phyloP scores from a whole-genome alignment of 148 eudicot species.

The Arbutus unedo region DNA sequence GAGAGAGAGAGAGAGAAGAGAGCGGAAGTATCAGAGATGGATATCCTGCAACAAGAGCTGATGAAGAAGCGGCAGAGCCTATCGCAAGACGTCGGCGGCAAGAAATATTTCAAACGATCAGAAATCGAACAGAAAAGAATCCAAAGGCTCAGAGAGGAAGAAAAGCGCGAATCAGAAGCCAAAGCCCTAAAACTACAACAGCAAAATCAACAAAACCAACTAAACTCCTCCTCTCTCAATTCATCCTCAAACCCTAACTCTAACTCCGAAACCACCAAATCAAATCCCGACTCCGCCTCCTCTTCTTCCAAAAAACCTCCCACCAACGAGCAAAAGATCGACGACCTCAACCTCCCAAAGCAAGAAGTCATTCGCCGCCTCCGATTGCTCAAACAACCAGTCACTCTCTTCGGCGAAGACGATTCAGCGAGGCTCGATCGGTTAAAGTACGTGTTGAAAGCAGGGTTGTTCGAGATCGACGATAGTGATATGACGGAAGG shows the following conservation, averaged over 20 bases:
- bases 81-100: constrained; percentile 40
- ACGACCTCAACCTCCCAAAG: constrained; percentile 58
- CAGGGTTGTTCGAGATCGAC: constrained; percentile 78
- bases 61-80: constrained; percentile 32
- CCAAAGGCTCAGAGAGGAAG: constrained; percentile 65
- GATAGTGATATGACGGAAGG: constrained; percentile 94
- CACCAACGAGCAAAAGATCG: constrained; percentile 73
- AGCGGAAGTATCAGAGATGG: constrained; percentile 18
- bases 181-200: constrained; percentile 48
- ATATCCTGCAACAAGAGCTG: constrained; percentile 39
- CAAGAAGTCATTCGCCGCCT: constrained; percentile 80
- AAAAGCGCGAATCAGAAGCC: constrained; percentile 63
- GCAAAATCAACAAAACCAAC: constrained; percentile 7
- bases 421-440: constrained; percentile 71
- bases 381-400: constrained; percentile 74
- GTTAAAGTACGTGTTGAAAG: constrained; percentile 67
- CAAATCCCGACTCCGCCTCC: constrained; percentile 34
- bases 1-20: not conserved
- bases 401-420: constrained; percentile 87
- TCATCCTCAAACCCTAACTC: constrained; percentile 31
- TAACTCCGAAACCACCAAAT: constrained; percentile 26
- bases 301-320: constrained; percentile 43
- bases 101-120: constrained; percentile 64
- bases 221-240: constrained; percentile 14
- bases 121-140: constrained; percentile 80